A percentile compares a stretch with the other conserved stretches of the same genome.
phyloP scores from a whole-genome alignment of 208 protist species.

The Trypanosoma vivax region DNA sequence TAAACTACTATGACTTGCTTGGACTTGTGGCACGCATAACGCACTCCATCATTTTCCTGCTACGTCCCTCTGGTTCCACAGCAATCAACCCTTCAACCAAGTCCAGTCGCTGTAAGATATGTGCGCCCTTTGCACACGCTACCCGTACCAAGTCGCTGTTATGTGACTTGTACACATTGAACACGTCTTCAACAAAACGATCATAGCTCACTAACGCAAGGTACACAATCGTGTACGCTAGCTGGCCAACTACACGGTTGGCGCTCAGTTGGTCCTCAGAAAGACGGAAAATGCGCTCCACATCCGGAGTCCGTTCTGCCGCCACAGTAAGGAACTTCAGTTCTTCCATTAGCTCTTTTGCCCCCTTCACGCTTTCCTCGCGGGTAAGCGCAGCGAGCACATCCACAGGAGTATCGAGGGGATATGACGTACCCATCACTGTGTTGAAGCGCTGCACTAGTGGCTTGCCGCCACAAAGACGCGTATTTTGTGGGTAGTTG shows the following conservation, averaged over 20 bases:
- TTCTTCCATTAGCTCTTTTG: slow-evolving; percentile 72
- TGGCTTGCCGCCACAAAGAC: slow-evolving; percentile 75
- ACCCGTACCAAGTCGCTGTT: slow-evolving; percentile 80
- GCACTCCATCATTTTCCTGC: slow-evolving; percentile 51
- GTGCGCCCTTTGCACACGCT: slow-evolving; percentile 78
- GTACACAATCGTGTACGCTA: slow-evolving; percentile 88
- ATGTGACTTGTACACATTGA: slow-evolving; percentile 59
- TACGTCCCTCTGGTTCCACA: slow-evolving; percentile 66
- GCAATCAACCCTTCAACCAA: slow-evolving; percentile 63
- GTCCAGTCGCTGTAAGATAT: slow-evolving; percentile 66
- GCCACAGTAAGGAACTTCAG: slow-evolving; percentile 72
- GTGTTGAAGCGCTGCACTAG: slow-evolving; percentile 87
- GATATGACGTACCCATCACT: slow-evolving; percentile 83
- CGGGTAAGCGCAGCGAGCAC: slow-evolving; percentile 73
- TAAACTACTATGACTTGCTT: neutral
- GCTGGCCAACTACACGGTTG: slow-evolving; percentile 79
- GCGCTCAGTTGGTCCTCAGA: slow-evolving; percentile 74
- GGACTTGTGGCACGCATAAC: neutral
- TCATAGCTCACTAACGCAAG: slow-evolving; percentile 72
- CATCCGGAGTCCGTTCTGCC: slow-evolving; percentile 53
- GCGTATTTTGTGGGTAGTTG: slow-evolving; percentile 82
- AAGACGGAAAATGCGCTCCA: slow-evolving; percentile 78
- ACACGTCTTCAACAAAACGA: slow-evolving; percentile 76
- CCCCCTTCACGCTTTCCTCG: slow-evolving; percentile 58
- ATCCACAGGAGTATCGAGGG: slow-evolving; percentile 84